These are phyloP conservation scores for Venturia effusa DNA, from an alignment of 2,329 filamentous ascomycete species.

Conservation along the genomic window DNA sequence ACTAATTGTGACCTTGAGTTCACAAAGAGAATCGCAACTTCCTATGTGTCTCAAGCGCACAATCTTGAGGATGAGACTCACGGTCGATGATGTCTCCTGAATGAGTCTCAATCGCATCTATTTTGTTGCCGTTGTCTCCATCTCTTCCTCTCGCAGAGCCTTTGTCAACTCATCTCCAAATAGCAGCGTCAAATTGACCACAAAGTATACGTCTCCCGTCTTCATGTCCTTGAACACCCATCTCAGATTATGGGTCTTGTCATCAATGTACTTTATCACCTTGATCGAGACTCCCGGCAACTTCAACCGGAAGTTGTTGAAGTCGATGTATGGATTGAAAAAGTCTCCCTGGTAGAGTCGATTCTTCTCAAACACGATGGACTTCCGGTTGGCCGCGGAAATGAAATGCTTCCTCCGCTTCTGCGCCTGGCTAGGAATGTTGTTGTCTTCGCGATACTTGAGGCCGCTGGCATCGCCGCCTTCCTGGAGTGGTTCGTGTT, in stretches of 20 bases:
- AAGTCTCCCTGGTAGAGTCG: slow-evolving; percentile 59
- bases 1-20: too few relatives aligned
- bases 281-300: slow-evolving; percentile 5
- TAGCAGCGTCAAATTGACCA: slow-evolving; percentile 69
- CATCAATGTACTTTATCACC: slow-evolving; percentile 5
- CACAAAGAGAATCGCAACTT: too few relatives aligned
- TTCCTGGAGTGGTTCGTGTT: slow-evolving; percentile 1
- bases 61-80: background rate
- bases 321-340: slow-evolving; percentile 86
- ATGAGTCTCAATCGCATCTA: background rate
- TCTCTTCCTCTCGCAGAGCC: background rate
- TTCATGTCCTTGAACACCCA: slow-evolving; percentile 78
- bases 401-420: slow-evolving; percentile 52
- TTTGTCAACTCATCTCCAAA: slow-evolving; percentile 1
- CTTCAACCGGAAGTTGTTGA: slow-evolving; percentile 36
- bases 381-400: slow-evolving; percentile 40
- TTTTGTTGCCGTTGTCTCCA: background rate
- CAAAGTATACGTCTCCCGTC: slow-evolving; percentile 66
- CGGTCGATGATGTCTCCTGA: background rate
- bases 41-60: background rate
- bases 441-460: slow-evolving; percentile 26
- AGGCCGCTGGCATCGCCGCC: slow-evolving; percentile 12
- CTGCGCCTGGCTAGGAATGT: slow-evolving; percentile 29
- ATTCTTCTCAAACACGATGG: slow-evolving; percentile 52
- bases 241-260: slow-evolving; percentile 58